These are phyloP conservation scores for Leccinum olivaceoglutinosum DNA, from an alignment of 1,284 basidiomycete species.

Conservation along the genomic window DNA sequence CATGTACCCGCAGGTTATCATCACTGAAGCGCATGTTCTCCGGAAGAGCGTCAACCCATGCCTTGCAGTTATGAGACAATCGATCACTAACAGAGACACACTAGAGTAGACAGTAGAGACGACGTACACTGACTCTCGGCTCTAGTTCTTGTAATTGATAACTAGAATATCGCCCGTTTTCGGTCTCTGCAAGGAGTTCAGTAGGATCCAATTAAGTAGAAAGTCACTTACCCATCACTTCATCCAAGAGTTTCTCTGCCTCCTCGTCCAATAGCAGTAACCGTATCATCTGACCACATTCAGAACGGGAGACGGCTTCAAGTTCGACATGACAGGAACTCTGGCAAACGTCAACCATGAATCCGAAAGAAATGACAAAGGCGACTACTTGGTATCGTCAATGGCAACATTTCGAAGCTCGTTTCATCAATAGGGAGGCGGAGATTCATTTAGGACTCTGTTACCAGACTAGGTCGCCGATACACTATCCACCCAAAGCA, in stretches of 20 bases:
- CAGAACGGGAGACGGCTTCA: conserved; percentile 56
- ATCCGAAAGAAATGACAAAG: conserved; percentile 3
- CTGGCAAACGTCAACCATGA: conserved; percentile 31
- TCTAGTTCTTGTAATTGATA: conserved; percentile 20
- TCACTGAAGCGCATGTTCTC: conserved; percentile 66
- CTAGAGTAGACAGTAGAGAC: neutral
- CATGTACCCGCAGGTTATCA: no score
- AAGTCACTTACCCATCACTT: conserved; percentile 23
- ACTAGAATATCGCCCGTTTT: neutral
- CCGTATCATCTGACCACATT: conserved; percentile 60
- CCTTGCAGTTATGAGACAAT: conserved; percentile 30
- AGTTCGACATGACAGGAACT: conserved; percentile 52
- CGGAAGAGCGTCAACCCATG: conserved; percentile 61
- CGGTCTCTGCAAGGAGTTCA: no score
- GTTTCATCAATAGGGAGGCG: conserved; percentile 73
- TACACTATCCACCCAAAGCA: conserved; percentile 46
- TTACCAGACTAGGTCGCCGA: conserved; percentile 43
- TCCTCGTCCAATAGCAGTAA: conserved; percentile 57
- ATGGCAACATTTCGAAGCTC: conserved; percentile 62
- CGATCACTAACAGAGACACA: conserved; percentile 5
- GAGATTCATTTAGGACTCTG: conserved; percentile 38
- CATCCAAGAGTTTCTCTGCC: conserved; percentile 46
- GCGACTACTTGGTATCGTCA: conserved; percentile 55
- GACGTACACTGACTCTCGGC: conserved; percentile 22
- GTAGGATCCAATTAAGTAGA: no score